Evolutionary conservation across 1,284 basidiomycete genomes (phyloP), one percentile per base, ranked within the genome.

Genomic region (Puccinia horiana): DNA sequence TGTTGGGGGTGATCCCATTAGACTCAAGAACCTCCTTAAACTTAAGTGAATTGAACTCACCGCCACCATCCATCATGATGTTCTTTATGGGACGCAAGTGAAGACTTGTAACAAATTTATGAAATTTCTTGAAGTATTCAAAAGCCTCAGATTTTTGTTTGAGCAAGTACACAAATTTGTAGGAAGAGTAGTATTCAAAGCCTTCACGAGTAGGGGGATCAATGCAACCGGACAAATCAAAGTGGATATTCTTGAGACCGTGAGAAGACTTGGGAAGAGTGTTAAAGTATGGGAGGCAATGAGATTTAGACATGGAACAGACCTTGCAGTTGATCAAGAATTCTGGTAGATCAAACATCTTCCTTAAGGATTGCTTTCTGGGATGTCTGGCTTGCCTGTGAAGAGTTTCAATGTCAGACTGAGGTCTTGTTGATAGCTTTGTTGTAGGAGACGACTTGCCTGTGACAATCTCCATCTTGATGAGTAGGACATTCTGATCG

Each of bases 31-130:
- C 8, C 16, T 47, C 9, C 44, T 47, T 47, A 16, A 47, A 47
- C 44, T 47, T 16, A 52, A 9, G 35, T 35, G 16, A 76, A 32
- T 16, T 76, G 47, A 40, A 76, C 32, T 5, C n/a, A 35, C 85
- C 85, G 20, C 87, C 87, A 32, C 87, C 85, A 84, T 89, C 86
- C 83, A 84, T 83, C 2, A 85, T 82, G 4, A 87, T 20, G 12
- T 2, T 16, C 4, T 82, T 87, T 67, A 86, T 87, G 76, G 89
- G 85, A 49, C 81, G 83, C 20, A n/a, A 14, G 18, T 84, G 83
- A 32, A 83, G 75, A 37, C 82, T 84, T 73, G 86, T 84, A 4
- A 83, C 83, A 77, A 83, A 79, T 0, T 86, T 84, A 54, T 87
- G 85, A 83, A 85, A 88, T 2, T 83, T 42, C 67, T 85, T 84